phyloP scores from a whole-genome alignment of 148 eudicot genomes.

The Nepenthes mirabilis region DNA sequence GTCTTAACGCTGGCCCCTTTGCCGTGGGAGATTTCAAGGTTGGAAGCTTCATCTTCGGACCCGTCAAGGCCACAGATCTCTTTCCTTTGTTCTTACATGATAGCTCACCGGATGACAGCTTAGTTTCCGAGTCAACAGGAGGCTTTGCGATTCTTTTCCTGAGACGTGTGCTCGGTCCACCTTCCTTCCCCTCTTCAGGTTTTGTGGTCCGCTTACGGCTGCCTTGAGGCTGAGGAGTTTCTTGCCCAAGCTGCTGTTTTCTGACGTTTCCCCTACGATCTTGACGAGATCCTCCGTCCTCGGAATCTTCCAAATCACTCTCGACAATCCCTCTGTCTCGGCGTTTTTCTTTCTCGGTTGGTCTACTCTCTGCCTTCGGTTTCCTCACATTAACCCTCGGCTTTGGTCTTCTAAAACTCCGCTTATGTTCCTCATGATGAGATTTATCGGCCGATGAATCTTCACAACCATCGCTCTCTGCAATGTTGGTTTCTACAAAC shows the following conservation, averaged over 20 bases:
- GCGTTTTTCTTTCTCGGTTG: constrained; percentile 19
- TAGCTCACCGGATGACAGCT: constrained; percentile 27
- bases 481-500: constrained; percentile 17
- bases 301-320: constrained; percentile 19
- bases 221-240: constrained; percentile 12
- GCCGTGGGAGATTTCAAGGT: constrained; percentile 8
- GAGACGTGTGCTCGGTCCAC: constrained; percentile 74
- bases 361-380: constrained; percentile 14
- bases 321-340: constrained; percentile 25
- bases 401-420: not conserved
- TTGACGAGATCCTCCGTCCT: constrained; percentile 16
- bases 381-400: constrained; percentile 28
- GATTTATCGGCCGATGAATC: constrained; percentile 19
- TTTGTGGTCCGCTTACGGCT: constrained; percentile 12
- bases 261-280: constrained; percentile 27
- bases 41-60: constrained; percentile 7
- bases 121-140: constrained; percentile 22
- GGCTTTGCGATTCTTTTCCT: constrained; percentile 49
- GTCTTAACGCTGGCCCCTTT: constrained; percentile 11
- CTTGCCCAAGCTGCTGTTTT: constrained; percentile 9
- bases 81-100: constrained; percentile 16
- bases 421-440: not conserved
- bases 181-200: constrained; percentile 38
- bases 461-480: constrained; percentile 18
- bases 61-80: constrained; percentile 11